Evolutionary conservation across 371 early-diverging fungal species (phyloP).

Genomic region (Smittium culicis): DNA sequence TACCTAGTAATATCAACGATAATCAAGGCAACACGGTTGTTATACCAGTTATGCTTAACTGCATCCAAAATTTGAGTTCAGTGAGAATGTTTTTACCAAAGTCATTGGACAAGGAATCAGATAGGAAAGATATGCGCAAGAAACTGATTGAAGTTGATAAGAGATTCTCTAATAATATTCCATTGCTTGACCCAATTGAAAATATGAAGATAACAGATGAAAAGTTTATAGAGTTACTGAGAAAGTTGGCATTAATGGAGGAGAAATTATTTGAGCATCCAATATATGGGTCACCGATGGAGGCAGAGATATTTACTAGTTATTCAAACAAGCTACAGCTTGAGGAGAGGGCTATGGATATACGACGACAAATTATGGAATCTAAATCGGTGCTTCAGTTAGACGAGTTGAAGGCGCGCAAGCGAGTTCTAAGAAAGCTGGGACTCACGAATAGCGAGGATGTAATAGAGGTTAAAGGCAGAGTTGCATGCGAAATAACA

Average conservation of each 20-base stretch:
- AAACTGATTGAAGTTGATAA: constrained; percentile 56
- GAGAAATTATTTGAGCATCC: constrained; percentile 43
- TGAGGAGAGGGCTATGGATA: constrained; percentile 40
- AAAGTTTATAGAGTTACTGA: constrained; percentile 49
- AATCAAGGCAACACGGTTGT: constrained; percentile 50
- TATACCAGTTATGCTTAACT: constrained; percentile 62
- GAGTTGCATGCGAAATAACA: constrained; percentile 98
- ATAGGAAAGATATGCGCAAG: constrained; percentile 46
- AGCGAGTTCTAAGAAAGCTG: constrained; percentile 79
- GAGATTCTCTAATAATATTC: constrained; percentile 59
- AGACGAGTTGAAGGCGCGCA: constrained; percentile 82
- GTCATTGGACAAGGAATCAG: constrained; percentile 43
- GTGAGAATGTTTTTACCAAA: constrained; percentile 65
- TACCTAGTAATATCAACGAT: constrained; percentile 42
- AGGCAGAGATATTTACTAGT: constrained; percentile 41
- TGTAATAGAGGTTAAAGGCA: constrained; percentile 91
- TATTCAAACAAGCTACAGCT: constrained; percentile 50
- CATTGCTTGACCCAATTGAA: constrained; percentile 71
- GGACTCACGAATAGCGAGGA: constrained; percentile 68
- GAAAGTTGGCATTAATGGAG: constrained; percentile 60
- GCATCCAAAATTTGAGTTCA: constrained; percentile 57
- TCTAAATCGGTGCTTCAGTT: constrained; percentile 74
- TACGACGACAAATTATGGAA: constrained; percentile 54
- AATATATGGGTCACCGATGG: constrained; percentile 37
- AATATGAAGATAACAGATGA: constrained; percentile 81